These are phyloP conservation scores for Chlorella variabilis DNA, from an alignment of 163 green algal species.

Conservation along the genomic window DNA sequence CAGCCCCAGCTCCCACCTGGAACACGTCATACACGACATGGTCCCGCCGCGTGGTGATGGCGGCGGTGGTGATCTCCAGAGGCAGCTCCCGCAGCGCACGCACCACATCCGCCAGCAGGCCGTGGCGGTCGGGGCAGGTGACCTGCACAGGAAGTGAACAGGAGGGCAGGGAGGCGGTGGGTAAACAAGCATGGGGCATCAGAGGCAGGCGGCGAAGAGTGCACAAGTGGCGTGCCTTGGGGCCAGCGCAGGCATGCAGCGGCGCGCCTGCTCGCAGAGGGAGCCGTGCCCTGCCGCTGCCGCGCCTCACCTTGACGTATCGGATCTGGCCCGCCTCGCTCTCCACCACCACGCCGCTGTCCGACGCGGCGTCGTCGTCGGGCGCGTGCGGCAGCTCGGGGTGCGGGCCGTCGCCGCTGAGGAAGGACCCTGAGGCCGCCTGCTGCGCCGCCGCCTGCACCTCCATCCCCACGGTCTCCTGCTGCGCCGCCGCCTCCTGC, in stretches of 20 bases:
- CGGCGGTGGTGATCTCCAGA: conserved; percentile 79
- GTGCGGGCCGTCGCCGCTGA: not conserved
- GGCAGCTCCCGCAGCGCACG: conserved; percentile 65
- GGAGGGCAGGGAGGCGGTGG: no score
- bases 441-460: conserved; percentile 12
- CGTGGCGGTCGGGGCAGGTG: conserved; percentile 74
- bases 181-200: no score
- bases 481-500: not conserved
- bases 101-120: conserved; percentile 78
- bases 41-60: conserved; percentile 73
- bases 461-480: conserved; percentile 8
- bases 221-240: no score
- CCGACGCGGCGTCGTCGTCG: conserved; percentile 38
- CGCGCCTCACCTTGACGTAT: conserved; percentile 62
- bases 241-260: no score
- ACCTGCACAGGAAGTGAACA: no score
- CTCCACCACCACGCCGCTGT: conserved; percentile 62
- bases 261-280: no score
- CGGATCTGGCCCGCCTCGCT: conserved; percentile 49
- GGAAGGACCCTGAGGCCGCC: not conserved
- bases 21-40: conserved; percentile 79
- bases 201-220: not conserved
- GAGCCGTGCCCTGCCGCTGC: no score
- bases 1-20: conserved; percentile 50
- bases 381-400: conserved; percentile 48